These are phyloP conservation scores for Thymus quinquecostatus DNA, from an alignment of 257 asterid species.

Conservation along the genomic window DNA sequence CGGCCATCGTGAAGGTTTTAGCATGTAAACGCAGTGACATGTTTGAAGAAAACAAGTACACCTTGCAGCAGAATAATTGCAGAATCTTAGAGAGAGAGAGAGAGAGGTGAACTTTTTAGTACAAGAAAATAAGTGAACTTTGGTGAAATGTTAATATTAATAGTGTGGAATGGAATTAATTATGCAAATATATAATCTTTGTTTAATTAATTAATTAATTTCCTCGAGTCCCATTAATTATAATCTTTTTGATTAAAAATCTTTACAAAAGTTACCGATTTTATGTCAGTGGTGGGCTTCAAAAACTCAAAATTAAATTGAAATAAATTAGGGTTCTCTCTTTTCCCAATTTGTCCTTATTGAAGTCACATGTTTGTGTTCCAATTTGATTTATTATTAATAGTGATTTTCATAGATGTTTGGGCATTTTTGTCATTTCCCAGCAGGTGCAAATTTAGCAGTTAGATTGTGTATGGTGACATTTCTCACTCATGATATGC, in stretches of 20 bases:
- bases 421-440: slow-evolving; percentile 16
- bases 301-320: not conserved
- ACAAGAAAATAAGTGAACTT: slow-evolving; percentile 14
- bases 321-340: slow-evolving; percentile 7
- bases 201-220: slow-evolving; percentile 8
- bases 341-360: slow-evolving; percentile 41
- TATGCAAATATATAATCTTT: not conserved
- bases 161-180: not conserved
- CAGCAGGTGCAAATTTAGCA: not conserved
- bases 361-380: slow-evolving; percentile 35
- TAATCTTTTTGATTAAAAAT: slow-evolving; percentile 32
- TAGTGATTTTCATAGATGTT: not conserved
- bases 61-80: not conserved
- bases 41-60: not conserved
- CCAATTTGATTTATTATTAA: not conserved
- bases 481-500: not conserved
- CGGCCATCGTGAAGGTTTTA: slow-evolving; percentile 27
- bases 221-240: slow-evolving; percentile 41
- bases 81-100: not conserved
- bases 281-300: slow-evolving; percentile 22
- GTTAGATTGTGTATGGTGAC: slow-evolving; percentile 25
- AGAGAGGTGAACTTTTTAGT: slow-evolving; percentile 10
- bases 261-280: slow-evolving; percentile 19
- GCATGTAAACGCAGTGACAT: slow-evolving; percentile 9
- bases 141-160: slow-evolving; percentile 12